Base-by-base conservation (phyloP, 352 stramenopile species). In the Pythium rishiriense region DNA sequence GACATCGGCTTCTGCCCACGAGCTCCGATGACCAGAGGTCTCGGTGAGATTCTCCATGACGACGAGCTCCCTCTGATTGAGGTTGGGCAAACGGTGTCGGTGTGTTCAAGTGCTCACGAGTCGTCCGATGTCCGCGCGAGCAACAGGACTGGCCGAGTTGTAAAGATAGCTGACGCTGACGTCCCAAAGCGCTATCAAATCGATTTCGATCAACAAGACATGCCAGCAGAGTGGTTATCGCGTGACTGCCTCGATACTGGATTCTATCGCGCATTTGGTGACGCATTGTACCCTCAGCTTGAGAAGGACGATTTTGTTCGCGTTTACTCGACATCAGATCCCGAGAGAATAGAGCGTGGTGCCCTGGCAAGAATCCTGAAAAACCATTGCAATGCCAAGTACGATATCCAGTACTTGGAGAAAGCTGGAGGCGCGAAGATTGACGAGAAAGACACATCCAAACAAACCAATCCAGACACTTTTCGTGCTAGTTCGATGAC, bases 331-430 rank as follows among this genome's bases (percentile, higher is more conserved):
- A 11, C 33, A n/a, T n/a, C 1, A 2, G n/a, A 50, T 39, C 4
- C 26, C 25, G 8, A 54, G 41, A 26, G 17, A 25, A 12, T 2
- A 9, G 22, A 39, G 17, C 31, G 14, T 28, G 42, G 43, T 31
- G 47, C 48, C 12, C 76, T 69, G 3, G 81, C 68, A 33, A 73
- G 72, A 39, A 64, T 90, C 42, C 26, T 63, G 0, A 67, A 72
- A 37, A 78, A 73, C 28, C 55, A 78, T 29, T 71, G 78, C 22
- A 84, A 85, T 62, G 78, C 72, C 4, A 69, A 64, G 28, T 90
- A 90, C 48, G 69, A 81, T 19, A 58, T 90, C n/a, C 56, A 65
- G 59, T 87, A 75, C 45, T 12, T 86, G 2, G 81, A 88, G 60
- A 62, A 56, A 4, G 58, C 62, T 1, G 26, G 56, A 26, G 11